These are phyloP conservation scores for Apiotrichum gracile DNA, from an alignment of 1,284 basidiomycete species.

Conservation along the genomic window DNA sequence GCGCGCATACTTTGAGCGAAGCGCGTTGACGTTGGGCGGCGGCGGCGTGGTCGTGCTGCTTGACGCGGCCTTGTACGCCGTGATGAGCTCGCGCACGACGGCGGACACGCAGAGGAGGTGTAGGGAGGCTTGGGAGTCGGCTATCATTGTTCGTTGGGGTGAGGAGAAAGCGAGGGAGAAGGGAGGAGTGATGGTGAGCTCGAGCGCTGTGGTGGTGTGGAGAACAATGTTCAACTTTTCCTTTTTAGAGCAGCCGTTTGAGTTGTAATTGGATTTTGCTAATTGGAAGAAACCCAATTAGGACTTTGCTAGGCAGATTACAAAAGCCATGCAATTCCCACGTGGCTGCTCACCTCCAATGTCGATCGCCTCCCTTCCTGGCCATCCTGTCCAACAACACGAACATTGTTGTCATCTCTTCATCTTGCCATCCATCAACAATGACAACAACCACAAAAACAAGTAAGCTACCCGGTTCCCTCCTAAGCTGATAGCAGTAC, in stretches of 20 bases:
- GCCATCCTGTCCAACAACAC: neutral
- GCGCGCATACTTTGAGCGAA: conserved; percentile 83
- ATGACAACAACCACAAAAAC: conserved; percentile 6
- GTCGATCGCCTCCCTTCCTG: neutral
- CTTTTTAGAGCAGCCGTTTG: too few relatives aligned
- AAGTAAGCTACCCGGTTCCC: neutral
- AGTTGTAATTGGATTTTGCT: too few relatives aligned
- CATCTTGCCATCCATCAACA: neutral
- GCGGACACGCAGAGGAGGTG: conserved; percentile 88
- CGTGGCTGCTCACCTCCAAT: neutral
- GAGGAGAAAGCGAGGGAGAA: neutral
- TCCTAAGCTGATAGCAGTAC: conserved; percentile 42
- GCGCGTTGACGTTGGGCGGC: conserved; percentile 68
- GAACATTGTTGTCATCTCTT: neutral
- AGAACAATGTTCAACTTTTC: neutral
- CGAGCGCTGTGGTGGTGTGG: neutral
- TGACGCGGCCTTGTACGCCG: conserved; percentile 40
- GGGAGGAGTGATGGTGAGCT: neutral
- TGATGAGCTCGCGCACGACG: conserved; percentile 89
- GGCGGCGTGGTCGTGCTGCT: conserved; percentile 25
- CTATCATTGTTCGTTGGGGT: conserved; percentile 17
- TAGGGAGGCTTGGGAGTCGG: conserved; percentile 69
- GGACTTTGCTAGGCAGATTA: too few relatives aligned
- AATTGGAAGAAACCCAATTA: too few relatives aligned
- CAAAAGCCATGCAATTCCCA: neutral